phyloP scores from a whole-genome alignment of 352 stramenopile genomes.

The Phytophthora sp. region DNA sequence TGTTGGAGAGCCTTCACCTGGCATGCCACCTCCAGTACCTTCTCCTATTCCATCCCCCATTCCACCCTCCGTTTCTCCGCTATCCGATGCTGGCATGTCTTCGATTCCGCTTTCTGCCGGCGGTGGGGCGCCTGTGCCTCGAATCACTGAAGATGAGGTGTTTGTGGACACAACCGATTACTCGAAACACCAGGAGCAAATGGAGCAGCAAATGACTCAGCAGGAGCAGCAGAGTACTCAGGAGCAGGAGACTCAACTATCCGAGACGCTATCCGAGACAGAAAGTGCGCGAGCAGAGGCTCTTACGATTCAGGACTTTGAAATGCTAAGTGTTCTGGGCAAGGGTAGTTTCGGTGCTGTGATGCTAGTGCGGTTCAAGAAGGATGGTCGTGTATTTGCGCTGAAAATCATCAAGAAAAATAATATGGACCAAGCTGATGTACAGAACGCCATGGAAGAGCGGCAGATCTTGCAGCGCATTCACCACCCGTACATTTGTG shows the following conservation, averaged over 20 bases:
- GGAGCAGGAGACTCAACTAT: not conserved
- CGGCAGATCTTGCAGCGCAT: constrained; percentile 90
- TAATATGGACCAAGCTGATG: constrained; percentile 86
- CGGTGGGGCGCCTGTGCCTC: constrained; percentile 21
- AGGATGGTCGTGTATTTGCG: constrained; percentile 87
- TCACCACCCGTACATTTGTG: constrained; percentile 90
- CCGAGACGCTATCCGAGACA: constrained; percentile 6
- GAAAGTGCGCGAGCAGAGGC: constrained; percentile 42
- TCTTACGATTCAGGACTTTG: constrained; percentile 90
- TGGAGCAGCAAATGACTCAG: constrained; percentile 26
- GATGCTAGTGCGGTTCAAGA: constrained; percentile 91
- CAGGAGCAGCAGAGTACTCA: constrained; percentile 11
- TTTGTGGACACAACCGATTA: constrained; percentile 44
- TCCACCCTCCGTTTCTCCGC: constrained; percentile 6
- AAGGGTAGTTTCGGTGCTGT: constrained; percentile 89
- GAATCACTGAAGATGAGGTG: constrained; percentile 41
- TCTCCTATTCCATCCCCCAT: constrained; percentile 31
- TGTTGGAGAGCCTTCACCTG: constrained; percentile 46
- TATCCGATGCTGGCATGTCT: constrained; percentile 12
- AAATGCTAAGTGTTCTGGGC: constrained; percentile 89
- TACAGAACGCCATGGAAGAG: constrained; percentile 89
- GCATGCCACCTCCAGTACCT: constrained; percentile 43
- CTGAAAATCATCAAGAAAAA: constrained; percentile 93
- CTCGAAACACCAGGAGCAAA: constrained; percentile 34
- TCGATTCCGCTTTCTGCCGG: constrained; percentile 1